These are phyloP conservation scores for Graphilbum fragrans DNA, from an alignment of 2,329 filamentous ascomycete genomes.

Conservation along the genomic window DNA sequence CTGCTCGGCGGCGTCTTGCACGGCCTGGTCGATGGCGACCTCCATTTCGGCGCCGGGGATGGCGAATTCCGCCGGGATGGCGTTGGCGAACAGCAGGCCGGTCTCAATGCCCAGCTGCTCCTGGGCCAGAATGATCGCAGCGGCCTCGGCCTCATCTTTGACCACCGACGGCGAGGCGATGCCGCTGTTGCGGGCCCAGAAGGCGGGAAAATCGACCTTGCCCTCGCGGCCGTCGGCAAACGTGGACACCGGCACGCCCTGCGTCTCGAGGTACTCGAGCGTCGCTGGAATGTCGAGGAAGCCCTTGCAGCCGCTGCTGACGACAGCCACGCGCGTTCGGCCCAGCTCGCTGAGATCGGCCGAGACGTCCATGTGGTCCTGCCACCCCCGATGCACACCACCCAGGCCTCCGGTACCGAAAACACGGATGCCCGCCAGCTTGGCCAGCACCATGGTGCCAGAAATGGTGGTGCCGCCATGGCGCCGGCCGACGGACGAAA, in stretches of 20 bases:
- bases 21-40: slow-evolving; percentile 52
- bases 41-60: slow-evolving; percentile 64
- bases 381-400: slow-evolving; percentile 82
- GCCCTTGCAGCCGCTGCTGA: slow-evolving; percentile 88
- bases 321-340: slow-evolving; percentile 74
- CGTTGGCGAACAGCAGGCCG: slow-evolving; percentile 81
- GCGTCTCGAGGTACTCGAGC: slow-evolving; percentile 62
- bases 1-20: slow-evolving; percentile 50
- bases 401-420: slow-evolving; percentile 93
- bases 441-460: slow-evolving; percentile 82
- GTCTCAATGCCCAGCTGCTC: slow-evolving; percentile 59
- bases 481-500: slow-evolving; percentile 48
- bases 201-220: slow-evolving; percentile 76
- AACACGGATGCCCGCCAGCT: slow-evolving; percentile 76
- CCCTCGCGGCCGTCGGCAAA: slow-evolving; percentile 55
- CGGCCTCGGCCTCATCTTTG: slow-evolving; percentile 66
- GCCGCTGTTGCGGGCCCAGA: slow-evolving; percentile 84
- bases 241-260: slow-evolving; percentile 72
- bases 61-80: slow-evolving; percentile 58
- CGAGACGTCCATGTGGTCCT: slow-evolving; percentile 83
- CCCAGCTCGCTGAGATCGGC: slow-evolving; percentile 92
- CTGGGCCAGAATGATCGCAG: slow-evolving; percentile 77
- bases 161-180: slow-evolving; percentile 66
- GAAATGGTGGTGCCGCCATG: slow-evolving; percentile 90
- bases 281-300: slow-evolving; percentile 89